These are phyloP conservation scores for Pseudogymnoascus sp. DNA, from an alignment of 2,329 filamentous ascomycete genomes.

Conservation along the genomic window DNA sequence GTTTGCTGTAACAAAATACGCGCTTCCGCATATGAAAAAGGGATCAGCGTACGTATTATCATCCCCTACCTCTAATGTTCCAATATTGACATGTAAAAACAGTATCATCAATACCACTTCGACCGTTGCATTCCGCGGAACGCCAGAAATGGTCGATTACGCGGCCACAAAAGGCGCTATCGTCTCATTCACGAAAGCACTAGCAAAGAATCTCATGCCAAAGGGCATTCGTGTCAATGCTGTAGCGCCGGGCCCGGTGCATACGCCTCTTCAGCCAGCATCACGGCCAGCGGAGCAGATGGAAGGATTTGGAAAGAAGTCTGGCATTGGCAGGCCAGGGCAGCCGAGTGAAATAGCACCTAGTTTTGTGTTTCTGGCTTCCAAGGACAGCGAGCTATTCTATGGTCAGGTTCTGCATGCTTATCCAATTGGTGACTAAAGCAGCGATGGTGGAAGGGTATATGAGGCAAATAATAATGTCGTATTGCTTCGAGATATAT, in stretches of 20 bases:
- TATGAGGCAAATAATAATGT: not conserved
- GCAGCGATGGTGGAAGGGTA: not conserved
- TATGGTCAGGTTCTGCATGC: constrained; percentile 53
- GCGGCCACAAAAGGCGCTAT: constrained; percentile 10
- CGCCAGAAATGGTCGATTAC: not conserved
- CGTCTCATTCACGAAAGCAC: constrained; percentile 2
- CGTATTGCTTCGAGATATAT: not conserved
- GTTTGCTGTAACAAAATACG: not conserved
- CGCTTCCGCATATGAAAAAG: not conserved
- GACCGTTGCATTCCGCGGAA: constrained; percentile 1
- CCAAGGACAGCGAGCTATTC: constrained; percentile 60
- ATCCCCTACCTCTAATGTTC: not conserved
- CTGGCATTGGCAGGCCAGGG: constrained; percentile 61
- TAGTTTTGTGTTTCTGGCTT: constrained; percentile 70
- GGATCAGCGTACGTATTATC: not conserved
- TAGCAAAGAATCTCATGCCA: constrained; percentile 2
- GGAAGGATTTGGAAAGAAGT: not conserved
- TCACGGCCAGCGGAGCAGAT: not conserved
- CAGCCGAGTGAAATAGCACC: constrained; percentile 74
- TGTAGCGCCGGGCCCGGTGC: constrained; percentile 74
- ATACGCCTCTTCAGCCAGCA: constrained; percentile 46
- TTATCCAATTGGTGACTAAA: constrained; percentile 1
- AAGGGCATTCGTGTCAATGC: constrained; percentile 54
- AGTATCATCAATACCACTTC: constrained; percentile 10
- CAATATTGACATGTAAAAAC: not conserved